Evolutionary conservation across 345 rosid genomes (phyloP).

Genomic region (Rhodamnia argentea): DNA sequence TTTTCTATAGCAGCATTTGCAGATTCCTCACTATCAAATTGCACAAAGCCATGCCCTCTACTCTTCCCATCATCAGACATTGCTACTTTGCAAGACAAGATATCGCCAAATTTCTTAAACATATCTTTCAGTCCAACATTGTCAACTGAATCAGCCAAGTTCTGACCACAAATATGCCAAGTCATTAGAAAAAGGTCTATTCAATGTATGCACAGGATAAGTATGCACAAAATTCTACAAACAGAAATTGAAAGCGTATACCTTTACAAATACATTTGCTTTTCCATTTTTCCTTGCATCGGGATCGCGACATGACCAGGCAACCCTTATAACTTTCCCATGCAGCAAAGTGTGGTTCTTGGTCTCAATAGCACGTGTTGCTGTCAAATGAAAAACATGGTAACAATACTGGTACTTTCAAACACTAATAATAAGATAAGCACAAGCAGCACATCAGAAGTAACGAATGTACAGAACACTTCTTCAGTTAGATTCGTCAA

Average conservation of each 20-base stretch:
- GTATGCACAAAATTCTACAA: neutral
- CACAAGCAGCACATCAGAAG: neutral
- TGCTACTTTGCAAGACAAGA: constrained; percentile 60
- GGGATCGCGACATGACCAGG: constrained; percentile 65
- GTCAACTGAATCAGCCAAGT: constrained; percentile 42
- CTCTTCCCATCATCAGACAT: constrained; percentile 53
- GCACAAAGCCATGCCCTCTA: constrained; percentile 68
- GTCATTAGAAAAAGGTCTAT: neutral
- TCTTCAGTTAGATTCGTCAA: neutral
- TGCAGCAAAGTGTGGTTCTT: constrained; percentile 47
- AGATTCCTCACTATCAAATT: constrained; percentile 44
- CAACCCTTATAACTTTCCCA: constrained; percentile 59
- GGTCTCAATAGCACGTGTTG: constrained; percentile 44
- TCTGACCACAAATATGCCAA: constrained; percentile 19
- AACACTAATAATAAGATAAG: no score
- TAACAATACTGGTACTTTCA: no score
- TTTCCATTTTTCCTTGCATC: constrained; percentile 58
- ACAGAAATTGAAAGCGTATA: neutral
- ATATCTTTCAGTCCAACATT: constrained; percentile 35
- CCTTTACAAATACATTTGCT: constrained; percentile 78
- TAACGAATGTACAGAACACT: neutral
- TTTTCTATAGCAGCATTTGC: constrained; percentile 59
- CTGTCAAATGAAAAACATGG: constrained; percentile 17
- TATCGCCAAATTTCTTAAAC: constrained; percentile 46
- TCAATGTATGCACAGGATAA: neutral